A percentile compares a stretch with the other conserved stretches of the same genome.
Evolutionary conservation across 2,329 filamentous ascomycete species (phyloP).

Genomic region (Paracorniculantispora psalliotae): DNA sequence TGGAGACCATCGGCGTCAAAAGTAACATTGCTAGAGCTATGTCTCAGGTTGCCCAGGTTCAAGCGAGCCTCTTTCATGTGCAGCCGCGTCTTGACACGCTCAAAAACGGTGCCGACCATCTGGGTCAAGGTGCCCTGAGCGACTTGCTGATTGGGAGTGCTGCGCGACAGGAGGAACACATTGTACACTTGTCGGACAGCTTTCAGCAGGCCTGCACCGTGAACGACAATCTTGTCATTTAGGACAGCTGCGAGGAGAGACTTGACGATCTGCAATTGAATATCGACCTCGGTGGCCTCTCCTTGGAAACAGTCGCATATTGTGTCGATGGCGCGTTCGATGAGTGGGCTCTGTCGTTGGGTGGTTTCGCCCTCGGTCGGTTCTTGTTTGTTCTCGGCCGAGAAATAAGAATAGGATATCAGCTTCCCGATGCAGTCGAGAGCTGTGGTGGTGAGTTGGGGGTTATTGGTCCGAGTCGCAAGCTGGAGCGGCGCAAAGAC

Average conservation of each 20-base stretch:
- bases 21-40: conserved; percentile 47
- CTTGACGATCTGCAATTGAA: conserved; percentile 97
- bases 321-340: conserved; percentile 95
- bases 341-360: conserved; percentile 59
- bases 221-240: conserved; percentile 98
- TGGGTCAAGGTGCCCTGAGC: conserved; percentile 95
- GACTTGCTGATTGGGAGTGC: conserved; percentile 90
- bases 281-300: conserved; percentile 84
- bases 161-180: conserved; percentile 93
- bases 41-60: conserved; percentile 48
- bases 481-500: conserved; percentile 88
- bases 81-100: conserved; percentile 81
- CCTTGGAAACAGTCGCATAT: conserved; percentile 99
- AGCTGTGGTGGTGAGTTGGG: conserved; percentile 80
- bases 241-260: conserved; percentile 90
- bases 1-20: conserved; percentile 39
- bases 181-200: conserved; percentile 98
- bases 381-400: conserved; percentile 54
- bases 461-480: conserved; percentile 80
- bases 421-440: conserved; percentile 98
- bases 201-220: conserved; percentile 91
- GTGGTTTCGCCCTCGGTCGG: conserved; percentile 36
- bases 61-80: conserved; percentile 79
- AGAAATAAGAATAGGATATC: conserved; percentile 98
- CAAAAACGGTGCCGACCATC: conserved; percentile 98